Evolutionary conservation across 2,329 filamentous ascomycete genomes (phyloP).

Genomic region (Pochonia chlamydosporia): DNA sequence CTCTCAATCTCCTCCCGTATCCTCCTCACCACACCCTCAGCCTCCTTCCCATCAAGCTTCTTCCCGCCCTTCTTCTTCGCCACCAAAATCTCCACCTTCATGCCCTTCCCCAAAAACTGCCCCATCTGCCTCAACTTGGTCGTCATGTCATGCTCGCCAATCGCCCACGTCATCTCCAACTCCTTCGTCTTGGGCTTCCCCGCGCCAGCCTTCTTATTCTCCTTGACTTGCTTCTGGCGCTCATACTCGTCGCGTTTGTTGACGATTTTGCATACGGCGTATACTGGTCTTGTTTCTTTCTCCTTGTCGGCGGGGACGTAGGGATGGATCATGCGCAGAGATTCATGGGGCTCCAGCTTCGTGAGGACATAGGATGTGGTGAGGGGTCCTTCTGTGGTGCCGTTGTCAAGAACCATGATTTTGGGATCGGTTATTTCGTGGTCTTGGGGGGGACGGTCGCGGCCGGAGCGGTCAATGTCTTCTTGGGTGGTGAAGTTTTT

Average conservation of each 20-base stretch:
- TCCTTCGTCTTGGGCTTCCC: slow-evolving; percentile 55
- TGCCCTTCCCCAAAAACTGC: slow-evolving; percentile 67
- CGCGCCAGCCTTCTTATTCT: slow-evolving; percentile 36
- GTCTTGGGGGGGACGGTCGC: slow-evolving; percentile 36
- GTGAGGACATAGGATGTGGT: slow-evolving; percentile 34
- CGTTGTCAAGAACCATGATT: slow-evolving; percentile 36
- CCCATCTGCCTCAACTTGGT: slow-evolving; percentile 62
- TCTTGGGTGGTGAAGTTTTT: slow-evolving; percentile 28
- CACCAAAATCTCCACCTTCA: slow-evolving; percentile 68
- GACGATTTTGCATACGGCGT: slow-evolving; percentile 66
- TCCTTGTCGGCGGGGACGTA: slow-evolving; percentile 26
- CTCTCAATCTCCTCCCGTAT: slow-evolving; percentile 29
- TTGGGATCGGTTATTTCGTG: slow-evolving; percentile 36
- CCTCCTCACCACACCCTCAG: slow-evolving; percentile 45
- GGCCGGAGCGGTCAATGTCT: slow-evolving; percentile 26
- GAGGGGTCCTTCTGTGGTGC: slow-evolving; percentile 32
- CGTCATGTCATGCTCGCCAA: slow-evolving; percentile 67
- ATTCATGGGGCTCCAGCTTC: slow-evolving; percentile 27
- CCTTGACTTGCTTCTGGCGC: slow-evolving; percentile 35
- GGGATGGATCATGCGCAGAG: slow-evolving; percentile 36
- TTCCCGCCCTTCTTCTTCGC: slow-evolving; percentile 58
- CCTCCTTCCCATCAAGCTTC: slow-evolving; percentile 55
- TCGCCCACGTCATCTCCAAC: slow-evolving; percentile 88
- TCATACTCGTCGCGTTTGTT: slow-evolving; percentile 47
- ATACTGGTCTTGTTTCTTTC: slow-evolving; percentile 12